Percentiles rank a stretch among this genome's conserved stretches.
Conservation (phyloP, 805 yeast genomes). For the Sugiyamaella smithiae region DNA sequence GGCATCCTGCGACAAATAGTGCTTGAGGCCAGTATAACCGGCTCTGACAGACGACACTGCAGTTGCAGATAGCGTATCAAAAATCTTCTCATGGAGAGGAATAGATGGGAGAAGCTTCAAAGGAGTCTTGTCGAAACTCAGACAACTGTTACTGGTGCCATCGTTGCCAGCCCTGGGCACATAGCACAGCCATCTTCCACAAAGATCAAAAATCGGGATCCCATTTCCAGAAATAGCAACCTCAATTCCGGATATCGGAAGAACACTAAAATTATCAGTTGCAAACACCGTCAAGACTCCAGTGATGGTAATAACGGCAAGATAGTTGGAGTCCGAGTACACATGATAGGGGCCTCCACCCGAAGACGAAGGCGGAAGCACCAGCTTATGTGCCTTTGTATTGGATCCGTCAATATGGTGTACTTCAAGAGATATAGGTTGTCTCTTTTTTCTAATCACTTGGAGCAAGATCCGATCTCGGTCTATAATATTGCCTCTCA, state of each 20-base stretch:
- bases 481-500: background rate
- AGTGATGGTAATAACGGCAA: constrained; percentile 22
- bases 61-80: constrained; percentile 48
- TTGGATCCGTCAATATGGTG: background rate
- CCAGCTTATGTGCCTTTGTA: constrained; percentile 7
- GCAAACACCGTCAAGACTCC: constrained; percentile 25
- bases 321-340: constrained; percentile 8
- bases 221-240: constrained; percentile 29
- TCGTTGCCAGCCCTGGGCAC: constrained; percentile 36
- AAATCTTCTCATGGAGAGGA: constrained; percentile 47
- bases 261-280: constrained; percentile 10
- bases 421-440: background rate
- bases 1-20: constrained; percentile 19
- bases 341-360: constrained; percentile 21
- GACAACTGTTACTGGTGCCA: too few relatives aligned
- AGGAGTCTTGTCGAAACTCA: constrained; percentile 38
- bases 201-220: constrained; percentile 47
- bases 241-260: constrained; percentile 22
- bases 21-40: constrained; percentile 44
- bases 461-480: background rate
- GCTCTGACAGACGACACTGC: constrained; percentile 50
- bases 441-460: background rate
- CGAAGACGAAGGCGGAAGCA: constrained; percentile 21
- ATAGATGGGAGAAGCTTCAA: constrained; percentile 47
- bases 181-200: constrained; percentile 50